Percentiles rank a stretch among this genome's conserved stretches.
These are phyloP conservation scores for Beauveria sp. DNA, from an alignment of 2,329 filamentous ascomycete genomes.

Conservation along the genomic window DNA sequence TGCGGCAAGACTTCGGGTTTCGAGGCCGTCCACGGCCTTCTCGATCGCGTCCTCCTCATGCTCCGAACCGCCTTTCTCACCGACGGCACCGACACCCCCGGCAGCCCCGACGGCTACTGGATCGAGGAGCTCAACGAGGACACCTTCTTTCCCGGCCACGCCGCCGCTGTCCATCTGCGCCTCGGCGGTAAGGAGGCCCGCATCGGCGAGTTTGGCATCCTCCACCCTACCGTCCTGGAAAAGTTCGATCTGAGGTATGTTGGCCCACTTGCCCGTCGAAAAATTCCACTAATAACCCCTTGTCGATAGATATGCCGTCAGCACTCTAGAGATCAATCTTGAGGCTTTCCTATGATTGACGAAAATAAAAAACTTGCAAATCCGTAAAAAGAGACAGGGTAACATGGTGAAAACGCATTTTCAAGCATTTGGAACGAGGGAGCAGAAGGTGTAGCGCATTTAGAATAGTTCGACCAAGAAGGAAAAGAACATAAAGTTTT, in stretches of 20 bases:
- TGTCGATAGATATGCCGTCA: conserved; percentile 68
- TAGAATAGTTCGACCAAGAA: background rate
- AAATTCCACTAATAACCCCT: conserved; percentile 16
- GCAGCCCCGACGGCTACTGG: conserved; percentile 73
- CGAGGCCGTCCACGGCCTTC: conserved; percentile 86
- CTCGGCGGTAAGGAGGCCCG: conserved; percentile 64
- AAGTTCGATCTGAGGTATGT: conserved; percentile 80
- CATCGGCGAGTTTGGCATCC: conserved; percentile 86
- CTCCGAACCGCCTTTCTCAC: conserved; percentile 74
- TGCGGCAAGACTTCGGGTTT: conserved; percentile 93
- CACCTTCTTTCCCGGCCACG: conserved; percentile 87
- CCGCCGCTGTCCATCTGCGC: conserved; percentile 74
- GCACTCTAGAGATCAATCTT: conserved; percentile 88
- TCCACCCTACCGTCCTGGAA: conserved; percentile 88
- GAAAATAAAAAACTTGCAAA: conserved; percentile 8
- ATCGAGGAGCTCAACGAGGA: conserved; percentile 86
- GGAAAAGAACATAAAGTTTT: conserved; percentile 11
- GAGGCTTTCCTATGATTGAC: conserved; percentile 72
- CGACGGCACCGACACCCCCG: conserved; percentile 44
- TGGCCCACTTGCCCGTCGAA: background rate
- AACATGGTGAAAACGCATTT: background rate
- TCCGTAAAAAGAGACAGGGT: conserved; percentile 7
- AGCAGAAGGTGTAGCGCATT: conserved; percentile 7
- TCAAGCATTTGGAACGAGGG: conserved; percentile 1
- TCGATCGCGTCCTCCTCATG: conserved; percentile 91